phyloP scores from a whole-genome alignment of 2,329 filamentous ascomycete genomes.

The Colletotrichum lupini region DNA sequence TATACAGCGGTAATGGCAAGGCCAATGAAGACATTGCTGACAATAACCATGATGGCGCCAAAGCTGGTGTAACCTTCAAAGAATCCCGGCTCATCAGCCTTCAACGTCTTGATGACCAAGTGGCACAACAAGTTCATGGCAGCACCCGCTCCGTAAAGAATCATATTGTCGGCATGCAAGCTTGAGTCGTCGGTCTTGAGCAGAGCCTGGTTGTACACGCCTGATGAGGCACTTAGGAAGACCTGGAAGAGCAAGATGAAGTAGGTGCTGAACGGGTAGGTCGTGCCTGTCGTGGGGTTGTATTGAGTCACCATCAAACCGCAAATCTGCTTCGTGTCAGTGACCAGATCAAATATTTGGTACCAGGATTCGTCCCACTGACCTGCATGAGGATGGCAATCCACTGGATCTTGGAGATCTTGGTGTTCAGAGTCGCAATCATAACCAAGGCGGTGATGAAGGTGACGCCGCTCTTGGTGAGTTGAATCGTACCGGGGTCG shows the following conservation, averaged over 20 bases:
- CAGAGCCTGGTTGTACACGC: constrained; percentile 49
- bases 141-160: constrained; percentile 44
- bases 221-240: constrained; percentile 44
- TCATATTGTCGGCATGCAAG: constrained; percentile 47
- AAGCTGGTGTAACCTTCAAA: constrained; percentile 40
- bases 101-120: constrained; percentile 38
- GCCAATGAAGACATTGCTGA: constrained; percentile 48
- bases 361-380: neutral
- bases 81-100: constrained; percentile 43
- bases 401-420: constrained; percentile 45
- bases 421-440: constrained; percentile 40
- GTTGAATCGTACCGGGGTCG: constrained; percentile 46
- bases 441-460: constrained; percentile 46
- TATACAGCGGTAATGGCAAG: constrained; percentile 49
- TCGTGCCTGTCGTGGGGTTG: constrained; percentile 41
- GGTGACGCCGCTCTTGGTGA: constrained; percentile 46
- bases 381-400: constrained; percentile 46
- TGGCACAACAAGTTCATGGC: constrained; percentile 45
- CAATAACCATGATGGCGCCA: constrained; percentile 44
- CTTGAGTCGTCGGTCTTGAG: constrained; percentile 45
- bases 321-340: constrained; percentile 38
- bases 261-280: constrained; percentile 44
- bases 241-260: constrained; percentile 45
- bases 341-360: neutral
- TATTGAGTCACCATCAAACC: constrained; percentile 46